Evolutionary conservation across 495 filamentous ascomycete genomes (phyloP).

Genomic region (Neurospora terricola): DNA sequence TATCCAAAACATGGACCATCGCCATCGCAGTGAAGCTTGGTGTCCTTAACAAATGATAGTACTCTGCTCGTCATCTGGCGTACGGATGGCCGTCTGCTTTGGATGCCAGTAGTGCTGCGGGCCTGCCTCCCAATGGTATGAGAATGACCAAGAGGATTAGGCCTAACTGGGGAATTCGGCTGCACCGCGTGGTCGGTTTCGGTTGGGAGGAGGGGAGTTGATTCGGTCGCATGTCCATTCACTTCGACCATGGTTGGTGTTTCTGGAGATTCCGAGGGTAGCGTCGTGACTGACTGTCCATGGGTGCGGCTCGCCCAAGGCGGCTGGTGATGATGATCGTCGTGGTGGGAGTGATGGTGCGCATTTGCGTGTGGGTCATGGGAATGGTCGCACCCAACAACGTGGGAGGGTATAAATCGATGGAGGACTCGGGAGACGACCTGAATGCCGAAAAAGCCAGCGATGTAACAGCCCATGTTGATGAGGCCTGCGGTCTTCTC

Average conservation of each 20-base stretch:
- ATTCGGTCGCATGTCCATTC: slow-evolving; percentile 13
- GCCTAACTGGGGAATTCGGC: not conserved
- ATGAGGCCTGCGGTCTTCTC: slow-evolving; percentile 57
- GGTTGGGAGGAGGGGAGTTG: slow-evolving; percentile 19
- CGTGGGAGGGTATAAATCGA: slow-evolving; percentile 77
- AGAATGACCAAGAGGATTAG: slow-evolving; percentile 1
- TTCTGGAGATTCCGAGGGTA: slow-evolving; percentile 13
- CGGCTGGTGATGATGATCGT: slow-evolving; percentile 15
- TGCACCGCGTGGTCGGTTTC: not conserved
- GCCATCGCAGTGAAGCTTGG: slow-evolving; percentile 60
- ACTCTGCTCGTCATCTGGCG: slow-evolving; percentile 40
- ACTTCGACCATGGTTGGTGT: slow-evolving; percentile 13
- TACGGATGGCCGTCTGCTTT: slow-evolving; percentile 35
- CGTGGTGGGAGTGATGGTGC: slow-evolving; percentile 21
- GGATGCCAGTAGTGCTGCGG: not conserved
- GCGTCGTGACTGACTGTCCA: slow-evolving; percentile 15
- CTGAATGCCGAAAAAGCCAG: slow-evolving; percentile 76
- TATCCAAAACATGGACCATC: slow-evolving; percentile 74
- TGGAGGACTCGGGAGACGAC: slow-evolving; percentile 72
- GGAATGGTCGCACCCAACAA: slow-evolving; percentile 84
- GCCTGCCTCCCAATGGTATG: not conserved
- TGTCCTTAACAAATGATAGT: slow-evolving; percentile 55
- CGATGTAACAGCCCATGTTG: slow-evolving; percentile 68
- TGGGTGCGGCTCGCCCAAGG: slow-evolving; percentile 9
- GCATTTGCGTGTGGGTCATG: slow-evolving; percentile 47